Evolutionary conservation across 176 grass and related monocot species (phyloP), one percentile per base, ranked within the genome.

Genomic region (Tuctoria greenei): DNA sequence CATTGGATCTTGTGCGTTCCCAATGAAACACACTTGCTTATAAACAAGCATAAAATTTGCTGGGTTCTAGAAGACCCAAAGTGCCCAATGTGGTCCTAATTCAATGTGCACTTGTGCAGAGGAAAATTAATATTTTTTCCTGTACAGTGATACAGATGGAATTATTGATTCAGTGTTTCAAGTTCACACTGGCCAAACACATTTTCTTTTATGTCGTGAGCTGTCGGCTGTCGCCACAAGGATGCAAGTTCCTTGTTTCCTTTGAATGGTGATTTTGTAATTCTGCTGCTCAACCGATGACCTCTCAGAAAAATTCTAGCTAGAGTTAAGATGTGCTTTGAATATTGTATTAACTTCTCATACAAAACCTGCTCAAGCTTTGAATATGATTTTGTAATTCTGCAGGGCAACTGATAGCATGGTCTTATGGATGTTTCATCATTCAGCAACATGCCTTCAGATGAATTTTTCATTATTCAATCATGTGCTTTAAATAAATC

Each of bases 51-150:
- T 82, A 82, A 2, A 66, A 82, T 7, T 36, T 35, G 27, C 4
- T 43, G 24, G 7, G 20, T 34, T 82, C 79, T 57, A 66, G 69
- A 82, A 56, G 69, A 54, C 65, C 20, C 20, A 56, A 56, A 58
- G 68, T 72, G 38, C 59, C 7, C 59, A 34, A 24, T 59, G 14
- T 42, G 17, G 18, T 45, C 34, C 43, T 73, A 46, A 31, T 71
- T 47, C 68, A 21, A 64, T 50, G 63, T 62, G 43, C 57, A 55
- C 65, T 42, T 67, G 12, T 76, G 0, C 26, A 34, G 4, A 49
- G 60, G 27, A 36, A 64, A 50, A 64, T 59, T 64, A 64, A 4
- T 21, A 76, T 7, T 16, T 49, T 37, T 36, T 23, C 41, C 13
- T 49, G 8, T 62, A 3, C 39, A 61, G 23, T 35, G 10, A 0